phyloP scores from a whole-genome alignment of 129 eudicot species.

The Flaveria bidentis region DNA sequence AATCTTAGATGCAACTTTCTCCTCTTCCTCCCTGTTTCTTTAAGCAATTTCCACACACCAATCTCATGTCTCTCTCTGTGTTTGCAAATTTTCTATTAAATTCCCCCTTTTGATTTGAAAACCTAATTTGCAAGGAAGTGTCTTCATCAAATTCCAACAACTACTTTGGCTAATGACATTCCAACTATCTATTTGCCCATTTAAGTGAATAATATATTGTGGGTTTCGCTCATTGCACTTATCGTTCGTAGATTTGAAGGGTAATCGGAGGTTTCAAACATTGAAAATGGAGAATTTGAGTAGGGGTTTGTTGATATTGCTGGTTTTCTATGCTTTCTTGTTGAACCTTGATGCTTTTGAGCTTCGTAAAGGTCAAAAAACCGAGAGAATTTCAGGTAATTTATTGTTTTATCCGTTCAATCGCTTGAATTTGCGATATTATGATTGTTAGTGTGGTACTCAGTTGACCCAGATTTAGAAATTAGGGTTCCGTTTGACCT shows the following conservation, averaged over 20 bases:
- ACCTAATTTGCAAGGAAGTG: conserved; percentile 29
- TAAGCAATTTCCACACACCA: conserved; percentile 49
- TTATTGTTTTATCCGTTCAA: background rate
- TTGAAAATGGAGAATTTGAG: conserved; percentile 46
- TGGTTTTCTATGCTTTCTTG: conserved; percentile 40
- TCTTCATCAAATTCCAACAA: conserved; percentile 30
- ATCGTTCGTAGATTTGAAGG: conserved; percentile 13
- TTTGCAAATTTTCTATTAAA: background rate
- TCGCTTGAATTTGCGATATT: conserved; percentile 3
- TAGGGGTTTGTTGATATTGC: conserved; percentile 48
- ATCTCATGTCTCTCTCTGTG: background rate
- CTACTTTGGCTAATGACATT: conserved; percentile 53
- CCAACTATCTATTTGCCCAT: conserved; percentile 40
- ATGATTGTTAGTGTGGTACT: background rate
- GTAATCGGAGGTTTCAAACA: background rate
- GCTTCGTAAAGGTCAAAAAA: conserved; percentile 55
- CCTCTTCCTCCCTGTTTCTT: conserved; percentile 55
- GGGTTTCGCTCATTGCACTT: conserved; percentile 12
- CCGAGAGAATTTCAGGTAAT: conserved; percentile 85
- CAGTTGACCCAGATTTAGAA: conserved; percentile 10
- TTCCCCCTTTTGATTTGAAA: conserved; percentile 26
- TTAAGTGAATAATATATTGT: conserved; percentile 28
- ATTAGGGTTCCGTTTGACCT: conserved; percentile 22
- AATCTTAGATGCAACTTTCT: conserved; percentile 32
- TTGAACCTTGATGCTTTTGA: conserved; percentile 56